These are phyloP conservation scores for Epicoccum sorghinum DNA, from an alignment of 2,329 filamentous ascomycete species.

Conservation along the genomic window DNA sequence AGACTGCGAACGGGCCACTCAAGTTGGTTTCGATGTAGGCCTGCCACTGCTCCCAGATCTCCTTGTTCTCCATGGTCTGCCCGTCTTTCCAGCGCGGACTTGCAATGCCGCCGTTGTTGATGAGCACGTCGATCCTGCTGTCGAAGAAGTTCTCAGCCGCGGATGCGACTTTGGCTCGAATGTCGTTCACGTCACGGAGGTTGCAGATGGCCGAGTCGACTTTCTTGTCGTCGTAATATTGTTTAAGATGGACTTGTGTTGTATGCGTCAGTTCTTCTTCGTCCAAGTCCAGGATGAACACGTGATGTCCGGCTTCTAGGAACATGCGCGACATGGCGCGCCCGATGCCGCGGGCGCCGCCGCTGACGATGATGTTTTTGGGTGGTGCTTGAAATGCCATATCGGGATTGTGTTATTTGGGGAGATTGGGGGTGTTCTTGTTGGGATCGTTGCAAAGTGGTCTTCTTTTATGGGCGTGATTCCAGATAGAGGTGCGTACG, in stretches of 20 bases:
- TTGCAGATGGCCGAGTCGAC: constrained; percentile 51
- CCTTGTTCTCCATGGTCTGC: constrained; percentile 54
- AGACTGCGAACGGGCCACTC: constrained; percentile 54
- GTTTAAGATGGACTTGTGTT: constrained; percentile 49
- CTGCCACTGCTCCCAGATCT: constrained; percentile 53
- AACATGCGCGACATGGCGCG: constrained; percentile 55
- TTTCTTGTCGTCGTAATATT: constrained; percentile 44
- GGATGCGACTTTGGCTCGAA: constrained; percentile 49
- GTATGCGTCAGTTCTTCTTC: constrained; percentile 45
- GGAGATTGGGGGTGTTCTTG: neutral
- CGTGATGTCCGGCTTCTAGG: constrained; percentile 52
- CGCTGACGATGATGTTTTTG: constrained; percentile 49
- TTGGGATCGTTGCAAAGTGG: neutral
- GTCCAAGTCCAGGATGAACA: constrained; percentile 56
- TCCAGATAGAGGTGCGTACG: constrained; percentile 22
- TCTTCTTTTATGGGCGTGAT: neutral
- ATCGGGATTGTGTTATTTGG: neutral
- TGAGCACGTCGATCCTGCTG: constrained; percentile 48
- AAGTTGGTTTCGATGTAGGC: constrained; percentile 57
- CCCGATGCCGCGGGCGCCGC: constrained; percentile 57
- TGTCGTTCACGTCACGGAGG: constrained; percentile 51
- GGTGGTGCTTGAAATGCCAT: constrained; percentile 20
- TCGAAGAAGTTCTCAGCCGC: constrained; percentile 53
- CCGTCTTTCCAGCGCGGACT: constrained; percentile 51
- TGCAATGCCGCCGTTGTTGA: constrained; percentile 49